Evolutionary conservation across 2,329 filamentous ascomycete genomes (phyloP), one percentile per base, ranked within the genome.

Genomic region (Verticillium klebahnii): DNA sequence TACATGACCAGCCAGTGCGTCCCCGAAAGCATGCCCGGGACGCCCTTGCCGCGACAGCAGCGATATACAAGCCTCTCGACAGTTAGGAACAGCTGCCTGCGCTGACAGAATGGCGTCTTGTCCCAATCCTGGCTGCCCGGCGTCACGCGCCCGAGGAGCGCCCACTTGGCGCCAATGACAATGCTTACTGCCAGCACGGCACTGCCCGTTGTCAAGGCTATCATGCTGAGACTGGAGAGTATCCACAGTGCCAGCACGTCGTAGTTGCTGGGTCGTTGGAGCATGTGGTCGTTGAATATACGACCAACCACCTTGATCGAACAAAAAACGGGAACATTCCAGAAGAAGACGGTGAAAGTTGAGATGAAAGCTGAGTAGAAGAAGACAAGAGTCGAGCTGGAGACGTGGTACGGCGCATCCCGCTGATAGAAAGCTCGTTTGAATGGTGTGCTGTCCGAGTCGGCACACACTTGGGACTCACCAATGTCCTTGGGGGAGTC

Each of bases 121-220:
- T 86, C 84, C 83, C 83, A 86, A 70, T 84, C 81, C 65, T 83
- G 83, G 63, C 80, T 81, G 17, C 83, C 83, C 3, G 79, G 78
- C 63, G 72, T 71, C 39, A 83, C 75, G 19, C 78, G 78, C 17
- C 83, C 83, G 23, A 85, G 73, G 2, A 85, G 69, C 1, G 72
- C 61, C 83, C 83, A 85, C 67, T 86, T 85, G 11, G 78, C 71
- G 3, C 65, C 72, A 60, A 85, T 75, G 40, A 82, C 73, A 36
- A 80, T 65, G 1, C 67, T 64, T 1, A 83, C 65, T 2, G 82
- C 79, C 0, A 82, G 36, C 2, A 82, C 39, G 0, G 77, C 73
- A 63, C 82, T 78, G 0, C 73, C 39, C 0, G 76, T 74, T 40
- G 78, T 78, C 57, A 85, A 71, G 56, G 75, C 64, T 19, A 76